phyloP scores from a whole-genome alignment of 2,329 filamentous ascomycete species.

The Colletotrichum orbiculare region DNA sequence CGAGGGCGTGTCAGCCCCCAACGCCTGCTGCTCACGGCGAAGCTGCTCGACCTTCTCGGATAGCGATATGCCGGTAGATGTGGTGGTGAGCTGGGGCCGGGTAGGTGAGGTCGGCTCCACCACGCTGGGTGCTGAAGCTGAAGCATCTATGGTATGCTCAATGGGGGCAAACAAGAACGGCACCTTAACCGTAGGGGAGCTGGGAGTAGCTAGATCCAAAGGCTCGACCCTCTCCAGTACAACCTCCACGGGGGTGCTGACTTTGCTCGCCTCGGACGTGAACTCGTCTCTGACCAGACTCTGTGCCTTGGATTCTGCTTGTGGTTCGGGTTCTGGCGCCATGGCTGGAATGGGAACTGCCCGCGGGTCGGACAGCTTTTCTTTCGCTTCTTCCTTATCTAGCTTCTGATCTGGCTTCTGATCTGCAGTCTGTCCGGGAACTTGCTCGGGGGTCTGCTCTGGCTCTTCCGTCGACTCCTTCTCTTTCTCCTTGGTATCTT shows the following conservation, averaged over 20 bases:
- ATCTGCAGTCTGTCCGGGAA: constrained; percentile 1
- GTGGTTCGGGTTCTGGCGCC: constrained; percentile 10
- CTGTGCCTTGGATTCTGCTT: constrained; percentile 16
- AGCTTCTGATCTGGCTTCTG: constrained; percentile 6
- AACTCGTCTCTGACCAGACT: constrained; percentile 36
- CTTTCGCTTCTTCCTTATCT: not conserved
- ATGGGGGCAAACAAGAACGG: constrained; percentile 21
- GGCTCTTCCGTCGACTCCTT: not conserved
- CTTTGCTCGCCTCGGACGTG: constrained; percentile 45
- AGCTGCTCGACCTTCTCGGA: constrained; percentile 63
- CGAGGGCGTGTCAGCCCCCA: constrained; percentile 45
- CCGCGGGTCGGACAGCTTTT: not conserved
- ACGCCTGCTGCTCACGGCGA: constrained; percentile 59
- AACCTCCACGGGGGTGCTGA: constrained; percentile 45
- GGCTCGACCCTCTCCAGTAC: constrained; percentile 61
- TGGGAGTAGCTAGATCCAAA: constrained; percentile 59
- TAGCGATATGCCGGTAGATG: constrained; percentile 43
- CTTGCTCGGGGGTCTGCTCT: not conserved
- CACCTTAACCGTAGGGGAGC: constrained; percentile 44
- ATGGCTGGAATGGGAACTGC: not conserved
- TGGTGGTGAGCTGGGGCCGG: constrained; percentile 21
- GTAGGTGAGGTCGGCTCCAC: constrained; percentile 13
- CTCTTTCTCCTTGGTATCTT: constrained; percentile 27
- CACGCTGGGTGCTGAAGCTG: not conserved
- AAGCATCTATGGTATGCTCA: constrained; percentile 18